These are phyloP conservation scores for Claviceps monticola DNA, from an alignment of 2,329 filamentous ascomycete species.

Conservation along the genomic window DNA sequence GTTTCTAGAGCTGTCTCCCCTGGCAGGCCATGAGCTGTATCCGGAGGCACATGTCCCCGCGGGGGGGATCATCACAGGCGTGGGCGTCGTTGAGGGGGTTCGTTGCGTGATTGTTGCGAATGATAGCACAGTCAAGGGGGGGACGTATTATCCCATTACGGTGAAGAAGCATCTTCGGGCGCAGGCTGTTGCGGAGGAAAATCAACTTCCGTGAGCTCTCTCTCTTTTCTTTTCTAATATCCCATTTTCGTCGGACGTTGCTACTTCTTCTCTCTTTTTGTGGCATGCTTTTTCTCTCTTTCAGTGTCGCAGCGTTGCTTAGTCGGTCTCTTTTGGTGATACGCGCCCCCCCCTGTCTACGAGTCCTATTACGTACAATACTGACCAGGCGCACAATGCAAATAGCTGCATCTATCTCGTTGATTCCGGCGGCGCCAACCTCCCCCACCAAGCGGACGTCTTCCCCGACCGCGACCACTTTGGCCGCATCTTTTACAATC, in stretches of 20 bases:
- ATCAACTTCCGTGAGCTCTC: constrained; percentile 45
- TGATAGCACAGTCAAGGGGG: constrained; percentile 93
- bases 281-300: background rate
- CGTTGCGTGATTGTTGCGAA: constrained; percentile 90
- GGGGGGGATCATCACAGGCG: constrained; percentile 82
- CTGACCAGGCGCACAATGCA: too few species aligned
- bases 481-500: constrained; percentile 95
- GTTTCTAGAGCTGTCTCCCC: constrained; percentile 85
- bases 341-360: background rate
- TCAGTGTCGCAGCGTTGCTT: background rate
- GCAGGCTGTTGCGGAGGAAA: constrained; percentile 81
- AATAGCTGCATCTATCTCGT: constrained; percentile 80
- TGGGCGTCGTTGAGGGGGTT: constrained; percentile 81
- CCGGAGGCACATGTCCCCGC: constrained; percentile 76
- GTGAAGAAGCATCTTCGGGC: constrained; percentile 95
- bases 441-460: constrained; percentile 89
- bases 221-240: background rate
- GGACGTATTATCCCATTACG: constrained; percentile 92
- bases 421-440: constrained; percentile 87
- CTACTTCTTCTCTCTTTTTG: background rate
- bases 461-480: constrained; percentile 95
- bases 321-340: background rate
- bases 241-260: too few species aligned
- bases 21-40: constrained; percentile 79
- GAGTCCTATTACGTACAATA: background rate